Evolutionary conservation across 257 asterid genomes (phyloP), one percentile per base, ranked within the genome.

Genomic region (Parsonsia alboflavescens): DNA sequence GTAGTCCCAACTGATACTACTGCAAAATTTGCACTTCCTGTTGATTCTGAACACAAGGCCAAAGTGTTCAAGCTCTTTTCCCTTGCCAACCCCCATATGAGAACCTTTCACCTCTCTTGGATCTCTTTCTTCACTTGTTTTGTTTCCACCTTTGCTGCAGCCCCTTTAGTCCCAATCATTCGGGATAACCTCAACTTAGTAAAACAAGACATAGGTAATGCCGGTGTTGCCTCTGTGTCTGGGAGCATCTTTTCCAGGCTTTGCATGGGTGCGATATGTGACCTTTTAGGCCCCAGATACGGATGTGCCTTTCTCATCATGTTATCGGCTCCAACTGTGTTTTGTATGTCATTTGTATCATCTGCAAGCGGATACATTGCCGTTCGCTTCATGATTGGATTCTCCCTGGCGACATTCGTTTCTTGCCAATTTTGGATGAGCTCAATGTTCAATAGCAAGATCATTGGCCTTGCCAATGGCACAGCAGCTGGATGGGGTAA

Each of bases 401-500:
- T 89, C 41, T 89, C 91, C 0, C 76, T 89, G 24, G 96, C 96
- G 0, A 89, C 96, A 0, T 88, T 89, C 21, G 96, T 87, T 12
- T 87, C 92, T 13, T 89, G 94, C 82, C 89, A 84, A 62, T 84
- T 69, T 70, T 89, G 94, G 91, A 89, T 86, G 86, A 89, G 88
- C 48, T 84, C 85, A 0, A 87, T 89, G 90, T 89, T 87, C 42
- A 86, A 84, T 13, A 76, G 83, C 21, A 77, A 83, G 76, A 88
- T 88, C n/a, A 83, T 89, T 0, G 93, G 96, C 0, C 53, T 74
- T 0, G 96, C 80, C 2, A 89, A 89, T 16, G 93, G 93, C 0
- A 84, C 86, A 0, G 93, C 94, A 0, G 96, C 91, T 0, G 96
- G 93, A 0, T 89, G 93, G 93, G 94, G 93, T 11, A 86, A 89